Base-by-base conservation (phyloP, 1,284 basidiomycete genomes). In the Ustilago shanxiensis region DNA sequence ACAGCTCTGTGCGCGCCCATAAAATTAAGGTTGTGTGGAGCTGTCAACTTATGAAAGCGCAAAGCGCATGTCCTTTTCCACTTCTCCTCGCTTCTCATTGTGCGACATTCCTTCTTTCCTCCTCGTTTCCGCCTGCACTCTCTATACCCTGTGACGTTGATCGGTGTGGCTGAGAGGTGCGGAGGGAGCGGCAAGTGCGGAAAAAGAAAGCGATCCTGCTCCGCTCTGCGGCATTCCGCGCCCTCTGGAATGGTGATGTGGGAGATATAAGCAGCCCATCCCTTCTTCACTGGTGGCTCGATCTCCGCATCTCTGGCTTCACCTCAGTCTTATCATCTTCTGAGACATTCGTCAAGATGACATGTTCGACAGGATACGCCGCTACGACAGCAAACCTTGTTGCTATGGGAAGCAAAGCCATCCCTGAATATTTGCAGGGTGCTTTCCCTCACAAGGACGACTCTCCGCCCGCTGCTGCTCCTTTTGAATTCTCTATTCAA, bases 371-470 rank as follows among this genome's bases (percentile, higher is more conserved):
- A 4, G 31, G 10, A 6, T 33, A 52, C 35, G 31, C 33, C 7
- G 35, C 14, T 7, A 66, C 57, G 8, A 31, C 35, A 10, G 51
- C 44, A 11, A 54, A 58, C 5, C 55, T 69, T 4, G 20, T 14
- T 2, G 56, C 22, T 13, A 52, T 39, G 16, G 61, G 61, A 31
- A 39, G 35, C 11, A 28, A 24, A 18, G 5, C 24, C 16, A 51
- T 56, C 52, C 39, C 61, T 2, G 33, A 54, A 2, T 69, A 59
- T 20, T 41, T 62, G 2, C 1, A 41, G 4, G 18, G 14, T 3
- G 65, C 58, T 2, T 56, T 57, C 29, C 65, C 26, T 3, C 29
- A 14, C 35, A 14, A 9, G 1, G 6, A 2, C 18, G n/a, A 52
- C 14, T 16, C 47, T n/a, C 6, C 47, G 14, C 5, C 47, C 8